Base-by-base conservation (phyloP, 2,329 filamentous ascomycete genomes). In the Aspergillus caelatus region DNA sequence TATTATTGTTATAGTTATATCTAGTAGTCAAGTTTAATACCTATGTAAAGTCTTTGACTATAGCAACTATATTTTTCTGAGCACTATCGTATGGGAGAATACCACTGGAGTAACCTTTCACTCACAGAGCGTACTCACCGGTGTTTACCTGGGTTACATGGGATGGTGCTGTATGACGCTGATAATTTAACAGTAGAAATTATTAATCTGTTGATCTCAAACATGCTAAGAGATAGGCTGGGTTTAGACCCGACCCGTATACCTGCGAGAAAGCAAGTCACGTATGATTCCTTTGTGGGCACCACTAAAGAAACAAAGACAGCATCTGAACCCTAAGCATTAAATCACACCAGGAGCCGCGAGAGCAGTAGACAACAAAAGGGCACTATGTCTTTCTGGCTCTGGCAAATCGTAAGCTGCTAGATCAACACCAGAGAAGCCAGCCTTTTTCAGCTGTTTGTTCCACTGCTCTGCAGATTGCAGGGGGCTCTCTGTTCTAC, bases 351-450 rank as follows among this genome's bases (percentile, higher is more conserved):
- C 28, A 30, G 28, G 28, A 30, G 28, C 28, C 28, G 36, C 55
- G 36, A 57, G 55, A 30, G 36, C 55, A 57, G 55, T 57, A 23
- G 55, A 45, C 39, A 57, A 19, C 39, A 57, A 28, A 26, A 57
- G 39, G 23, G 36, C 34, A 19, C 36, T 46, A 57, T 57, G 55
- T 57, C 55, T 57, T 30, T 57, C 36, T 43, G 55, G 55, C 21
- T 45, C 55, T 28, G 55, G 55, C 19, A 57, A 30, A 57, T 57
- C 55, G 39, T 57, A 45, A 28, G 55, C 55, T 28, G 55, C 55
- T 30, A 57, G 55, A 58, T 62, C 63, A 12, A 57, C 34, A 7
- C 57, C 63, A 46, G 34, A 36, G 53, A 65, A 65, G 28, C 60
- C 60, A n/a, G 63, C 43, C 8, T 39, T 21, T 28, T 59, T 48